Conservation (phyloP, 2,329 filamentous ascomycete species). For the Aspergillus costaricaensis region DNA sequence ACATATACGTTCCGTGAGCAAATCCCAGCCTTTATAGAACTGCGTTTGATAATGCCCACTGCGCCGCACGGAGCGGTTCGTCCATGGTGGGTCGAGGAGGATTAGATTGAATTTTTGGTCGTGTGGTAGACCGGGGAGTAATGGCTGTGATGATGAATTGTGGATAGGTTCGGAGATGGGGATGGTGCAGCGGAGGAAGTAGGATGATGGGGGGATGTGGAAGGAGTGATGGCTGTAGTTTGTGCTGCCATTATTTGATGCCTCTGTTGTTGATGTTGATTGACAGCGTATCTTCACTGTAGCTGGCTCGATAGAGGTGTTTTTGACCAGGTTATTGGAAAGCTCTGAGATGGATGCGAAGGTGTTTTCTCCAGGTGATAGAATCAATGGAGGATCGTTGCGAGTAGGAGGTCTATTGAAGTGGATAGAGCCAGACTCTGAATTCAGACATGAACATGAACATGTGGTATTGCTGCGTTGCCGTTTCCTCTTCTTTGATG, state of each 20-base stretch:
- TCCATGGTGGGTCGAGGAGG: conserved; percentile 65
- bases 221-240: conserved; percentile 26
- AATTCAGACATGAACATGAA: not conserved
- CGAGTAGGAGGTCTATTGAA: not conserved
- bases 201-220: conserved; percentile 52
- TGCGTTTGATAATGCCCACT: conserved; percentile 50
- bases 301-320: conserved; percentile 28
- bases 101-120: conserved; percentile 57
- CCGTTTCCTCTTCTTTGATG: conserved; percentile 4
- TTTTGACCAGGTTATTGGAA: conserved; percentile 29
- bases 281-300: conserved; percentile 15
- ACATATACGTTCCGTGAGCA: conserved; percentile 38
- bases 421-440: not conserved
- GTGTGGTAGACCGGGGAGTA: conserved; percentile 28
- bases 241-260: conserved; percentile 14
- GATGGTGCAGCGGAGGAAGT: conserved; percentile 48
- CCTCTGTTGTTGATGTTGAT: not conserved
- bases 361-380: conserved; percentile 36
- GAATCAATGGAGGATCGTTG: conserved; percentile 32
- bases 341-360: conserved; percentile 31
- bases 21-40: conserved; percentile 30
- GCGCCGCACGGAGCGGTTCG: conserved; percentile 60
- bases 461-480: not conserved
- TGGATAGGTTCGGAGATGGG: conserved; percentile 23
- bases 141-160: not conserved